Percentiles rank a stretch among this genome's conserved stretches.
Evolutionary conservation across 2,329 filamentous ascomycete genomes (phyloP).

Genomic region (Exophiala phaeomuriformis): DNA sequence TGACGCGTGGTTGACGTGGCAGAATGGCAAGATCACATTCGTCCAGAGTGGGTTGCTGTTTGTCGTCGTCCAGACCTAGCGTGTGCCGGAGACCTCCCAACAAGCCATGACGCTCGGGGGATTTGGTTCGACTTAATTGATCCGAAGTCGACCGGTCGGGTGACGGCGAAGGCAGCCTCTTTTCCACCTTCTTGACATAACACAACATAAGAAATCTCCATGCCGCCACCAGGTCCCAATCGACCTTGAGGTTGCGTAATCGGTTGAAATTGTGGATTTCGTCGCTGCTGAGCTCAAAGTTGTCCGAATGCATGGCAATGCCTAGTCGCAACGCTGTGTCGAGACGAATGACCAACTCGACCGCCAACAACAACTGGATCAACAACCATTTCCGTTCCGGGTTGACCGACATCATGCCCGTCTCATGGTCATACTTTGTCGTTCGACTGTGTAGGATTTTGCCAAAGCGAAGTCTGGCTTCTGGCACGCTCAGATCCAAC

Average conservation of each 20-base stretch:
- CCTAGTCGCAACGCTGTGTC: conserved; percentile 41
- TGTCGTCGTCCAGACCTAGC: conserved; percentile 5
- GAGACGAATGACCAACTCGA: conserved; percentile 48
- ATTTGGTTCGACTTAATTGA: neutral
- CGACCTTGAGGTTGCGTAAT: conserved; percentile 45
- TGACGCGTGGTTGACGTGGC: conserved; percentile 19
- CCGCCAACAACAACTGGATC: conserved; percentile 48
- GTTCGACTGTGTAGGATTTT: conserved; percentile 37
- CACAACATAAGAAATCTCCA: conserved; percentile 43
- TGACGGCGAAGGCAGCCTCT: neutral
- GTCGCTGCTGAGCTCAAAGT: conserved; percentile 37
- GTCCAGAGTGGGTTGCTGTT: neutral
- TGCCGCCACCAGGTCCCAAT: conserved; percentile 51
- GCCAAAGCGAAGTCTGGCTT: conserved; percentile 42
- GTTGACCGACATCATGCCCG: conserved; percentile 10
- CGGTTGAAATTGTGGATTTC: conserved; percentile 43
- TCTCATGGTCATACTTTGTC: conserved; percentile 20
- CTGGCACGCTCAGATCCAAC: conserved; percentile 42
- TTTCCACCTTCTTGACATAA: conserved; percentile 18
- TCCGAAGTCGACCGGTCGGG: neutral
- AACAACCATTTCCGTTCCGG: conserved; percentile 46
- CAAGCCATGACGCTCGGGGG: conserved; percentile 10
- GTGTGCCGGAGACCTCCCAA: conserved; percentile 13
- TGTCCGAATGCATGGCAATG: conserved; percentile 36
- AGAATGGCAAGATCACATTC: conserved; percentile 21